A percentile compares a stretch with the other conserved stretches of the same genome.
These are phyloP conservation scores for Oenanthe javanica DNA, from an alignment of 140 eudicot species.

Conservation along the genomic window DNA sequence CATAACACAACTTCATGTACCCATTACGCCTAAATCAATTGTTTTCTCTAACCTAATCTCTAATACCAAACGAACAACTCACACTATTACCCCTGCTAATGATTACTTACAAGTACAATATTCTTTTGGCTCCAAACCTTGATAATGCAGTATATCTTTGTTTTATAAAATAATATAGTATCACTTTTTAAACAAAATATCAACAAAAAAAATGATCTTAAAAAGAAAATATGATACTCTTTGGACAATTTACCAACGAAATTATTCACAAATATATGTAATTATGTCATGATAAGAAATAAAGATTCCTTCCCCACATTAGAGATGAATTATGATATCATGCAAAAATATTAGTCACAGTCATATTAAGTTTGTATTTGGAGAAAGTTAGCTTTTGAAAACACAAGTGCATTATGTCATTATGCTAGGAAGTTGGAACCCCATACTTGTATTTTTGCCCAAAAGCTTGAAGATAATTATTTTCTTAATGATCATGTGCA, in stretches of 20 bases:
- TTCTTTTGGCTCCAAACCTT: too few relatives aligned
- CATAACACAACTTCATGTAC: background rate
- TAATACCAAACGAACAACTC: background rate
- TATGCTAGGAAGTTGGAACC: too few relatives aligned
- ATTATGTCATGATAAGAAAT: background rate
- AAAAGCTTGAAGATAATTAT: background rate
- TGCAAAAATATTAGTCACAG: background rate
- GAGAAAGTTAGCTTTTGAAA: background rate
- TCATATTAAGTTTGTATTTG: background rate
- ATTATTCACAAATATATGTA: background rate
- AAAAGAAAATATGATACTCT: background rate
- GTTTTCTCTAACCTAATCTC: conserved; percentile 1
- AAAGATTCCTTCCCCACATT: background rate
- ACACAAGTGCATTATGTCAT: background rate
- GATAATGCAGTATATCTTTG: too few relatives aligned
- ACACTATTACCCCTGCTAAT: background rate
- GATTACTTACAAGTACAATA: background rate
- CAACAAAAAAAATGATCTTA: too few relatives aligned
- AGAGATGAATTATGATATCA: background rate
- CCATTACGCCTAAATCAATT: background rate
- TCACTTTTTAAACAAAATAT: too few relatives aligned
- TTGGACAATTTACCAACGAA: background rate
- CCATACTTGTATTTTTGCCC: too few relatives aligned
- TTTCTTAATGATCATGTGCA: background rate
- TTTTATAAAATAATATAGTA: too few relatives aligned